Evolutionary conservation across 768 basidiomycete species (phyloP).

Genomic region (Lyophyllum decastes): DNA sequence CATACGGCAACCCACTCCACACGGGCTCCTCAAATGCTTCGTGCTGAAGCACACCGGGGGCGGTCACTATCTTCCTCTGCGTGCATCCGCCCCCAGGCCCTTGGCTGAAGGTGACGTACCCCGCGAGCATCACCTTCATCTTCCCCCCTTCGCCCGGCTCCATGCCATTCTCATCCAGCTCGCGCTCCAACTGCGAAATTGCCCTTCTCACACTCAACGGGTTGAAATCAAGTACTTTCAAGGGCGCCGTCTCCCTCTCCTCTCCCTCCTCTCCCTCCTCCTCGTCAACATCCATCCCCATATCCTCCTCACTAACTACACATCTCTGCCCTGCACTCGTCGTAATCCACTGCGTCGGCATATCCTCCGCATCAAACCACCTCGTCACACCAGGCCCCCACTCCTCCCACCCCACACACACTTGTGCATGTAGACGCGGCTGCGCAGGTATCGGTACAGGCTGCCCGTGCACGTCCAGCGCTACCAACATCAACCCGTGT

Average conservation of each 20-base stretch:
- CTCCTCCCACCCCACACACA: slow-evolving; percentile 24
- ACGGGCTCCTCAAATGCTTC: slow-evolving; percentile 27
- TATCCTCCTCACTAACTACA: slow-evolving; percentile 7
- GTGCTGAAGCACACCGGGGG: not conserved
- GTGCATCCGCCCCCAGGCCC: not conserved
- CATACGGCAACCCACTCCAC: slow-evolving; percentile 27
- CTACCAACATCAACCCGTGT: not conserved
- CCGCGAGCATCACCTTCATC: too few species aligned
- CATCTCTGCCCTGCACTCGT: slow-evolving; percentile 35
- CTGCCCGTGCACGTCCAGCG: not conserved
- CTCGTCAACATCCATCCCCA: not conserved
- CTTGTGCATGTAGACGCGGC: not conserved
- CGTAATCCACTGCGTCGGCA: slow-evolving; percentile 40
- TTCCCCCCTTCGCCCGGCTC: too few species aligned
- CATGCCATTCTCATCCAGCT: not conserved
- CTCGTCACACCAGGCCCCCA: slow-evolving; percentile 36
- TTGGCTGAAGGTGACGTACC: too few species aligned
- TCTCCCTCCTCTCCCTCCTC: too few species aligned
- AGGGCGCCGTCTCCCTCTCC: not conserved
- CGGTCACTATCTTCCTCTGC: not conserved
- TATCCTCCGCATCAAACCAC: slow-evolving; percentile 29
- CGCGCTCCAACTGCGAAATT: not conserved
- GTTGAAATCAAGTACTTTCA: slow-evolving; percentile 4
- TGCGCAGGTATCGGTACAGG: slow-evolving; percentile 1
- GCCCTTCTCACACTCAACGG: not conserved